Percentiles rank a stretch among this genome's conserved stretches.
Conservation (phyloP, 768 basidiomycete species). For the Pisolithus tinctorius region DNA sequence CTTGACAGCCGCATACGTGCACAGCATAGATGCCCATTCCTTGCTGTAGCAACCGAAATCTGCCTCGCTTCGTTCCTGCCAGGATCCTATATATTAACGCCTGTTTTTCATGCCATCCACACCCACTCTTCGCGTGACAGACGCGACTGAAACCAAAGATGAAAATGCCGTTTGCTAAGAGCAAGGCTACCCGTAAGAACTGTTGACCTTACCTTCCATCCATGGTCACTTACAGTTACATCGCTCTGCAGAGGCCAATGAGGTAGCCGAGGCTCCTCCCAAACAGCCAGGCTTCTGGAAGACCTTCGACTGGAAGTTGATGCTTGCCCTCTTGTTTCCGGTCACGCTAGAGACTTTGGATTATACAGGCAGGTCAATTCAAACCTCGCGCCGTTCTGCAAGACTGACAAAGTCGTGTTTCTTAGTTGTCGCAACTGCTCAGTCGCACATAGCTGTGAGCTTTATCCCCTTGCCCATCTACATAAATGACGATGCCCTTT, state of each 20-base stretch:
- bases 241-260: neutral
- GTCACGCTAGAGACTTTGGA: slow-evolving; percentile 34
- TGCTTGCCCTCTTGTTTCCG: slow-evolving; percentile 35
- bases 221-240: no score
- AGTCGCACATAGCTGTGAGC: slow-evolving; percentile 43
- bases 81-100: no score
- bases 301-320: slow-evolving; percentile 21
- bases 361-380: slow-evolving; percentile 18
- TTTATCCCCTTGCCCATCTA: neutral
- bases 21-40: no score
- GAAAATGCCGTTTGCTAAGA: no score
- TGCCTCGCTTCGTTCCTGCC: no score
- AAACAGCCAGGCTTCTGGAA: slow-evolving; percentile 19
- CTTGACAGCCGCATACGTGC: no score
- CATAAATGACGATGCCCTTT: neutral
- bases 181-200: no score
- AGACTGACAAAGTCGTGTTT: neutral
- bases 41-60: no score
- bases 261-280: neutral
- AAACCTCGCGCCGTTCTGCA: neutral
- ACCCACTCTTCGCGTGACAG: no score
- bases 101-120: no score
- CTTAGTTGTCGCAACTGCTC: slow-evolving; percentile 46
- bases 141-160: no score
- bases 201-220: no score